Base-by-base conservation (phyloP, 1,284 basidiomycete species). In the Leccinum subspadiceum region DNA sequence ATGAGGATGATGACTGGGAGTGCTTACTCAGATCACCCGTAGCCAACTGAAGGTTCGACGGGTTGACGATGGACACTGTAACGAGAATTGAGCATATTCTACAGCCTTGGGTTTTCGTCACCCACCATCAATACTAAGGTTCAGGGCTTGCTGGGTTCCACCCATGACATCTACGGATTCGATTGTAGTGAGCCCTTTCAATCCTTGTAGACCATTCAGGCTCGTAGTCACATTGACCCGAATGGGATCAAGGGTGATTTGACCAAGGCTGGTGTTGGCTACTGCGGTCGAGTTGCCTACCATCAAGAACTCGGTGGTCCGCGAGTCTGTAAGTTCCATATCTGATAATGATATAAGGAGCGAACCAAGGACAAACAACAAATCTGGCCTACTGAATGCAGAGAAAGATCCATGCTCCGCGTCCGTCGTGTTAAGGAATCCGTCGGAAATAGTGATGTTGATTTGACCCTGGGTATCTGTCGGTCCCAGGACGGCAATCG, bases 161-260 rank as follows among this genome's bases (percentile, higher is more conserved):
- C 89, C 89, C 10, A 82, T 68, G 2, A 93, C 87, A 68, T 93
- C 90, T 29, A 93, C 86, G 10, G 70, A 75, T 51, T 81, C 76
- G 63, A 93, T 89, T 10, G 77, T 76, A 2, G 84, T 85, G 67
- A 82, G 76, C 4, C 79, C 80, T 49, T 83, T 80, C 54, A 92
- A 72, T 7, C 90, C 89, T 62, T 80, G 79, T 15, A 93, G 71
- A 54, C 90, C 91, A 24, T 78, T 72, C 54, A 93, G 74, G 29
- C 78, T 80, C 6, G 86, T 87, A n/a, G 85, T 77, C 7, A 92
- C 90, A 64, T 90, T 85, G 70, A 93, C 88, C 64, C 83, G 83
- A 71, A 93, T 92, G 2, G 87, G 82, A 68, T 89, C 79, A n/a
- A 93, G 79, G 17, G 83, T 84, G 57, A 93, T 83, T 66, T 79